Percentiles rank a stretch among this genome's conserved stretches.
These are phyloP conservation scores for Dovyalis caffra DNA, from an alignment of 345 rosid genomes.

Conservation along the genomic window DNA sequence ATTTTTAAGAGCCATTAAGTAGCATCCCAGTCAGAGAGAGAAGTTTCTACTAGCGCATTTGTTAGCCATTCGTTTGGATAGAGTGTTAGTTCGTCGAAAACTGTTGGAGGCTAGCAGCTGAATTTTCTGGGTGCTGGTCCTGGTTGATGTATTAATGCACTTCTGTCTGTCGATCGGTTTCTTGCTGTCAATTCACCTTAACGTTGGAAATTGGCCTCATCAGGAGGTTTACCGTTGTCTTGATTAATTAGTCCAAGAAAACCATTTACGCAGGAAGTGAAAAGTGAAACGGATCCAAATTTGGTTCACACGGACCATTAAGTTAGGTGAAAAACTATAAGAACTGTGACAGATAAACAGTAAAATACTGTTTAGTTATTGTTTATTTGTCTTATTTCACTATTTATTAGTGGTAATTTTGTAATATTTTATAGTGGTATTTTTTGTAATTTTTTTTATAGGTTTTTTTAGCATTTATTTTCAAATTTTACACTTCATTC, in stretches of 20 bases:
- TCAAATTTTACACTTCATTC: no score
- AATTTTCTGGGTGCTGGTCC: constrained; percentile 10
- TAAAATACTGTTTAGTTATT: no score
- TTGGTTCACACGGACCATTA: no score
- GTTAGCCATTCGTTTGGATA: not conserved
- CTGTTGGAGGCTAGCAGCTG: constrained; percentile 3
- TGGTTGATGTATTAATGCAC: constrained; percentile 14
- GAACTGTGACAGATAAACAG: no score
- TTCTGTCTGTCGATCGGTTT: not conserved
- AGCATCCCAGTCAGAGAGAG: not conserved
- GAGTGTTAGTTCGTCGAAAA: not conserved
- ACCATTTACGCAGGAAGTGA: not conserved
- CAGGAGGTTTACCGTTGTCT: not conserved
- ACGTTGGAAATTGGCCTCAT: not conserved
- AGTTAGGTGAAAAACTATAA: no score
- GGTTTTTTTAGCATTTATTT: no score
- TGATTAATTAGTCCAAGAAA: not conserved
- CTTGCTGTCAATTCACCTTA: not conserved
- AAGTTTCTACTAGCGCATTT: not conserved
- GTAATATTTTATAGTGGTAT: no score
- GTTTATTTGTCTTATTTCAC: no score
- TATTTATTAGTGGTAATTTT: no score
- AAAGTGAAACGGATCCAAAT: no score
- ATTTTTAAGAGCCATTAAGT: not conserved
- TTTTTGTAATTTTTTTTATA: no score